Base-by-base conservation (phyloP, 2,329 filamentous ascomycete genomes). In the Neopestalotiopsis sp. region DNA sequence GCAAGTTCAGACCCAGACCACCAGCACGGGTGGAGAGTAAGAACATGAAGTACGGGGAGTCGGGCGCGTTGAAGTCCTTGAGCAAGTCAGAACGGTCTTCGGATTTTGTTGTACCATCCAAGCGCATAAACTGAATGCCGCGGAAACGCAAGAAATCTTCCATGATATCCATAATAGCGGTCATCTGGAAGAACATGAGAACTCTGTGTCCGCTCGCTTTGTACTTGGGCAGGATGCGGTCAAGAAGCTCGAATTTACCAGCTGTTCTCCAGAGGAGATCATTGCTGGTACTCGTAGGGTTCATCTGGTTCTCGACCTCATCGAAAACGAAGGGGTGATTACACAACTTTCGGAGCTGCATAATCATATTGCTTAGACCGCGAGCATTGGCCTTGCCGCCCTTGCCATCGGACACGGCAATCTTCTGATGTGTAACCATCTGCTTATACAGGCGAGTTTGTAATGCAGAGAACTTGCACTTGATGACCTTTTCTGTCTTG, bases 161-260 rank as follows among this genome's bases (percentile, higher is more conserved):
- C 96, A 99, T 98, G 77, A 99, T 99, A 82, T 99, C 97, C 96
- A 99, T 99, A 79, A 99, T 99, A 71, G 97, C 95, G 4, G 96
- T 99, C 96, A 99, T 99, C 81, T 99, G 96, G 87, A 99, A 99
- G 88, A 99, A 99, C 93, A 99, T 98, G 80, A 99, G 87, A 34
- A 98, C 94, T 81, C 96, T 92, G 89, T 99, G 96, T 17, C 94
- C 94, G 1, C 94, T 95, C 3, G 88, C 91, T 74, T 93, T 89
- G 81, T 99, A 98, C 82, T 99, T 99, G 61, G 96, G 96, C 72
- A 99, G 81, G 71, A 99, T 87, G 65, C 96, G 89, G 79, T 99
- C 96, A 32, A 99, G 87, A 38, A 99, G 87, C 83, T 99, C 96
- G 76, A 99, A 99, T 82, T 99, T 99, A 78, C 96, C 97, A 38